Evolutionary conservation across 768 basidiomycete species (phyloP).

Genomic region (Termitomyces sp.): DNA sequence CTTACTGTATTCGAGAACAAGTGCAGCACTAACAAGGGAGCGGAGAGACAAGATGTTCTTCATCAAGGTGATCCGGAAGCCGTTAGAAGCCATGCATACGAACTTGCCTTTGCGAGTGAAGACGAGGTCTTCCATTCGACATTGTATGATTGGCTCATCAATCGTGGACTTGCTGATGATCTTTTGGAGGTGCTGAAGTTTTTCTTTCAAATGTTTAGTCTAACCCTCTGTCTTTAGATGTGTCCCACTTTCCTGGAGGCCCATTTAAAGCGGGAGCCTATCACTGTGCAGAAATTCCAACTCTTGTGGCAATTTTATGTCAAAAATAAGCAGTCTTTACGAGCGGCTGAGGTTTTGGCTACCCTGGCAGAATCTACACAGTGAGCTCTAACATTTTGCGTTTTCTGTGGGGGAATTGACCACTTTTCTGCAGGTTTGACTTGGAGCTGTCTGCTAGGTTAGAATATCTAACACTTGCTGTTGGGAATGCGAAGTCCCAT

Average conservation of each 20-base stretch:
- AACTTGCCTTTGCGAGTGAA: slow-evolving; percentile 76
- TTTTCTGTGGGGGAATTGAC: background rate
- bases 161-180: slow-evolving; percentile 76
- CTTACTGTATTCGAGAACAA: slow-evolving; percentile 76
- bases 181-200: slow-evolving; percentile 72
- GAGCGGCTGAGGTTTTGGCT: slow-evolving; percentile 84
- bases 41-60: slow-evolving; percentile 16
- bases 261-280: slow-evolving; percentile 79
- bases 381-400: slow-evolving; percentile 39
- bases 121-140: slow-evolving; percentile 95
- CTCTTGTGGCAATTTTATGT: slow-evolving; percentile 97
- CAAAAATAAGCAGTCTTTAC: slow-evolving; percentile 80
- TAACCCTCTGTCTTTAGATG: slow-evolving; percentile 45
- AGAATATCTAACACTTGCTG: slow-evolving; percentile 91
- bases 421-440: slow-evolving; percentile 45
- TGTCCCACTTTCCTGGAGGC: slow-evolving; percentile 85
- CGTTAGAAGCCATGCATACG: slow-evolving; percentile 82
- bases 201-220: background rate
- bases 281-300: slow-evolving; percentile 78
- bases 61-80: slow-evolving; percentile 55
- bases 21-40: slow-evolving; percentile 25
- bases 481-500: slow-evolving; percentile 95
- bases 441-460: slow-evolving; percentile 70
- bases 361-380: slow-evolving; percentile 80
- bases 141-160: slow-evolving; percentile 92